These are phyloP conservation scores for Phytophthora meadii DNA, from an alignment of 352 stramenopile species.

Conservation along the genomic window DNA sequence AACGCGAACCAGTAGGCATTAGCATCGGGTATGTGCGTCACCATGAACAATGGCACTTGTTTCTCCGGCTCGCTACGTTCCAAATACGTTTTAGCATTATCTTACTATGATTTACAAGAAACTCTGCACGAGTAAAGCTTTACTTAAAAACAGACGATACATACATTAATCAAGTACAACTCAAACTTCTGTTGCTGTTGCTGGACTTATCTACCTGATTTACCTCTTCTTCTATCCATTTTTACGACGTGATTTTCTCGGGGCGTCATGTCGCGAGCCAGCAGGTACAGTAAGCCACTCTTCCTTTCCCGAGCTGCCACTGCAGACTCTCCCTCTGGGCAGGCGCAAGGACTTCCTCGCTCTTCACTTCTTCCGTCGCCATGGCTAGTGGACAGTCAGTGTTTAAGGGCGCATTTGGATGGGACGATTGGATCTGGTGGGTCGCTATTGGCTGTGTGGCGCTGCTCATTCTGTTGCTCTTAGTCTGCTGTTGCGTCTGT, in stretches of 20 bases:
- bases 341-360: background rate
- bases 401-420: constrained; percentile 78
- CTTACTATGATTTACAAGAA: too few relatives aligned
- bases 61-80: too few relatives aligned
- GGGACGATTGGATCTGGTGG: constrained; percentile 88
- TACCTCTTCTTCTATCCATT: too few relatives aligned
- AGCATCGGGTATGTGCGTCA: background rate
- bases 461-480: constrained; percentile 70
- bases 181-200: too few relatives aligned
- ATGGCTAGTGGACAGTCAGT: constrained; percentile 57
- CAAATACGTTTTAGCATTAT: too few relatives aligned
- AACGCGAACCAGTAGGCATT: background rate
- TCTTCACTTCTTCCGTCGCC: background rate
- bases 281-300: constrained; percentile 10
- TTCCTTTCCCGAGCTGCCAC: constrained; percentile 3
- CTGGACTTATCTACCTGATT: too few relatives aligned
- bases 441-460: constrained; percentile 60
- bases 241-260: too few relatives aligned
- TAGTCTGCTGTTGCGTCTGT: constrained; percentile 83
- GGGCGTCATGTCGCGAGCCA: constrained; percentile 18
- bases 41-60: too few relatives aligned
- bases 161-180: too few relatives aligned
- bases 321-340: background rate
- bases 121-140: too few relatives aligned
- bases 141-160: too few relatives aligned